phyloP scores from a whole-genome alignment of 2,329 filamentous ascomycete genomes.

The Plectosphaerella cucumerina region DNA sequence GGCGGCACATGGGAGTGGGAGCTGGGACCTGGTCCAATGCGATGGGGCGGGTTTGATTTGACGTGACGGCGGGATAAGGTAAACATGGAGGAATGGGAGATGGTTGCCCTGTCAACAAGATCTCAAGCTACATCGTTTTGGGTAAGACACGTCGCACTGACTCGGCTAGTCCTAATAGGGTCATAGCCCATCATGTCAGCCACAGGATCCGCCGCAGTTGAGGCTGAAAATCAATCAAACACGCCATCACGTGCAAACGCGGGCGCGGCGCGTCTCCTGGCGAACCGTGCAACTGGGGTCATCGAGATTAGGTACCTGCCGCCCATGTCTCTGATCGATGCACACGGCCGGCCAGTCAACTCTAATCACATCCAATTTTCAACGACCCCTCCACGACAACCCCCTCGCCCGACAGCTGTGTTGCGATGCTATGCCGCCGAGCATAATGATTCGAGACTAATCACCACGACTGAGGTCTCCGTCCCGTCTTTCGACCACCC shows the following conservation, averaged over 20 bases:
- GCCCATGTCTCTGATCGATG: too few species aligned
- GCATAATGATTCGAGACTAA: too few species aligned
- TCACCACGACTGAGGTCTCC: too few species aligned
- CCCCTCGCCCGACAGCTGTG: too few species aligned
- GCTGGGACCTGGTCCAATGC: too few species aligned
- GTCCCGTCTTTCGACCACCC: too few species aligned
- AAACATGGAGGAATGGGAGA: background rate
- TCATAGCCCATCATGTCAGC: background rate
- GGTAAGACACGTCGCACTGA: background rate
- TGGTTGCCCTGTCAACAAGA: slow-evolving; percentile 4
- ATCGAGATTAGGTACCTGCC: too few species aligned
- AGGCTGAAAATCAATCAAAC: slow-evolving; percentile 7
- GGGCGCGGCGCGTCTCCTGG: slow-evolving; percentile 10
- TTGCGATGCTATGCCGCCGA: too few species aligned
- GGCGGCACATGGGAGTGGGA: background rate
- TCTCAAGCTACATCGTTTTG: background rate
- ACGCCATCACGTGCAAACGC: slow-evolving; percentile 9
- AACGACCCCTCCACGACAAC: too few species aligned
- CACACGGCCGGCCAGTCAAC: too few species aligned
- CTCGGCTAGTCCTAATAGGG: background rate
- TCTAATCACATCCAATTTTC: too few species aligned
- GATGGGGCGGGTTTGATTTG: background rate
- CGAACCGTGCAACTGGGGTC: slow-evolving; percentile 4
- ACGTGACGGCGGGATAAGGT: slow-evolving; percentile 1
- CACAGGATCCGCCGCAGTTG: background rate